Percentiles rank a stretch among this genome's conserved stretches.
These are phyloP conservation scores for Cucurbita moschata DNA, from an alignment of 306 rosid species.

Conservation along the genomic window DNA sequence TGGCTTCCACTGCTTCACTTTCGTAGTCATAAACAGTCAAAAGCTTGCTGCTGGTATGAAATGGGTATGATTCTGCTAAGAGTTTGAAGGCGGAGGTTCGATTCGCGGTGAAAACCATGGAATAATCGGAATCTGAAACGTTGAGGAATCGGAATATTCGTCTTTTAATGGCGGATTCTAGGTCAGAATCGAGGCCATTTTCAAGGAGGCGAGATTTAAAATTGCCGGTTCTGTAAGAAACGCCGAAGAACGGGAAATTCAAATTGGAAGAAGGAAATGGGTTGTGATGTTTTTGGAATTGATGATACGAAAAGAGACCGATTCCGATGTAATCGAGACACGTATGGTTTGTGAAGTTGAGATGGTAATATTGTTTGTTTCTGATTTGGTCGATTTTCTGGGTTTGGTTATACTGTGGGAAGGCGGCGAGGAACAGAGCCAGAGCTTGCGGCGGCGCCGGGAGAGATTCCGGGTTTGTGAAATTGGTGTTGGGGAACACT, in stretches of 20 bases:
- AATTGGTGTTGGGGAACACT: constrained; percentile 52
- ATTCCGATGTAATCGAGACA: constrained; percentile 88
- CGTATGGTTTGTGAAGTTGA: constrained; percentile 34
- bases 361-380: constrained; percentile 55
- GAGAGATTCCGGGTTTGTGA: constrained; percentile 79
- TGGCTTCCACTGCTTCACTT: constrained; percentile 70
- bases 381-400: constrained; percentile 46
- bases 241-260: constrained; percentile 53
- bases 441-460: constrained; percentile 55
- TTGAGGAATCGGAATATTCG: constrained; percentile 62
- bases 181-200: constrained; percentile 48
- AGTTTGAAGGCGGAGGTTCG: constrained; percentile 84
- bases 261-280: constrained; percentile 15
- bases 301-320: constrained; percentile 76
- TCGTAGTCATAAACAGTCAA: constrained; percentile 79
- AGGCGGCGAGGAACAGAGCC: constrained; percentile 50
- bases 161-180: constrained; percentile 52
- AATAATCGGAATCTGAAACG: constrained; percentile 54
- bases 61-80: constrained; percentile 64
- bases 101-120: constrained; percentile 85
- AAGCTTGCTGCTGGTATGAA: constrained; percentile 39
- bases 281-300: constrained; percentile 29
- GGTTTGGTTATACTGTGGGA: constrained; percentile 50
- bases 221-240: constrained; percentile 53
- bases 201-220: constrained; percentile 55